A percentile compares a stretch with the other conserved stretches of the same genome.
phyloP scores from a whole-genome alignment of 805 yeast species.

The Pichia pseudocactophila region DNA sequence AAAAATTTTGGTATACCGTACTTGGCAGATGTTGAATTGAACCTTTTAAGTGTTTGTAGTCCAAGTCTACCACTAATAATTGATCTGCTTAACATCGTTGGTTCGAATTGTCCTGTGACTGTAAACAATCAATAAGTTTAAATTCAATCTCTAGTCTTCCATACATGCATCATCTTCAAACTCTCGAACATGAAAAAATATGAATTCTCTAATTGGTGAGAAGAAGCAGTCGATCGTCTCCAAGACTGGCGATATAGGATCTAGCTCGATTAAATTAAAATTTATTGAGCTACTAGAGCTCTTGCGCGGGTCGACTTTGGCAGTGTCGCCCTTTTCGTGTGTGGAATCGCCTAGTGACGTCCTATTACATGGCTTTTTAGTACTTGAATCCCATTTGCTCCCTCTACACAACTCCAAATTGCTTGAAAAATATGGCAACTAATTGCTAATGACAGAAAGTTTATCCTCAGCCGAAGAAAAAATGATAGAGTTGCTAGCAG shows the following conservation, averaged over 20 bases:
- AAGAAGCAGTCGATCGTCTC: background rate
- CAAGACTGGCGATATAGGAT: too few relatives aligned
- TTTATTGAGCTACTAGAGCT: too few relatives aligned
- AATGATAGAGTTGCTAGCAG: constrained; percentile 5
- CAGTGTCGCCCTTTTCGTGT: background rate
- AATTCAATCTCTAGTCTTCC: too few relatives aligned
- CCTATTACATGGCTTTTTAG: too few relatives aligned
- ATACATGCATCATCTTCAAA: too few relatives aligned
- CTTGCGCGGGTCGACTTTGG: too few relatives aligned
- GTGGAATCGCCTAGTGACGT: too few relatives aligned
- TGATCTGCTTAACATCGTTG: constrained; percentile 4
- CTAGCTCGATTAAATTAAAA: too few relatives aligned
- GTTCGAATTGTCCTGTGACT: background rate
- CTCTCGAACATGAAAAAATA: too few relatives aligned
- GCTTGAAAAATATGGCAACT: constrained; percentile 2
- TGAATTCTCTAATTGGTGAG: too few relatives aligned
- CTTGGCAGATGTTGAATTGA: constrained; percentile 14
- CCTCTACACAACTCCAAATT: constrained; percentile 1
- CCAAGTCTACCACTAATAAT: constrained; percentile 1
- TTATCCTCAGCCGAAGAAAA: constrained; percentile 4
- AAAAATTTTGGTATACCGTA: constrained; percentile 23
- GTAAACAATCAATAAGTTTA: background rate
- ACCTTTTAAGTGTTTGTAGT: constrained; percentile 7
- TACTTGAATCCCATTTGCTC: background rate
- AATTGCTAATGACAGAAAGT: constrained; percentile 5